A percentile compares a stretch with the other conserved stretches of the same genome.
phyloP scores from a whole-genome alignment of 2,329 filamentous ascomycete genomes.

The Colletotrichum sp. region DNA sequence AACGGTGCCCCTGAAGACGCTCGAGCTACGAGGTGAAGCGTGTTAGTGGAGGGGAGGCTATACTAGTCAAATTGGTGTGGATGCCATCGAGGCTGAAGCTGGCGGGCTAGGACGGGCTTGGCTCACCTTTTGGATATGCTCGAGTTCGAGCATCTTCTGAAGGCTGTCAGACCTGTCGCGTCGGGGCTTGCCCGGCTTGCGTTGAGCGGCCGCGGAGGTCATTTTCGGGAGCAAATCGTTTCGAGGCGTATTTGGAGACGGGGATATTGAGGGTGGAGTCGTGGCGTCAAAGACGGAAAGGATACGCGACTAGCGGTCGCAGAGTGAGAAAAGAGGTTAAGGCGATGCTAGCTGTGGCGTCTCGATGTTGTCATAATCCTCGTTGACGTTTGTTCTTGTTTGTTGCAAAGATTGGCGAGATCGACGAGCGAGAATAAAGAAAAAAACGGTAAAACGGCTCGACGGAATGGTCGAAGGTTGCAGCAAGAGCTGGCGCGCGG shows the following conservation, averaged over 20 bases:
- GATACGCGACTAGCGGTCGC: background rate
- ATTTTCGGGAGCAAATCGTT: background rate
- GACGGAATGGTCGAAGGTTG: background rate
- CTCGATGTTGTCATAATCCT: background rate
- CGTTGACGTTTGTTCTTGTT: background rate
- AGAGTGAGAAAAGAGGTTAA: background rate
- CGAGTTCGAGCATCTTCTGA: constrained; percentile 64
- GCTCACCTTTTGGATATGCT: constrained; percentile 62
- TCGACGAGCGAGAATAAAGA: background rate
- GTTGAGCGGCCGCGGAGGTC: background rate
- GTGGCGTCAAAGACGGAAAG: constrained; percentile 4
- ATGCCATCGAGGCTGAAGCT: background rate
- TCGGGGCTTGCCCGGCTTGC: background rate
- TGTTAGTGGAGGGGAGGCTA: constrained; percentile 15
- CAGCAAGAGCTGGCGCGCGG: background rate
- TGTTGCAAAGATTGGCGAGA: background rate
- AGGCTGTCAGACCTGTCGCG: constrained; percentile 41
- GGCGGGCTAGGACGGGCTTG: background rate
- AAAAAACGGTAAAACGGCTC: background rate
- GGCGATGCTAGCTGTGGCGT: background rate
- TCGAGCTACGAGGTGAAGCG: constrained; percentile 18
- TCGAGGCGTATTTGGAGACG: background rate
- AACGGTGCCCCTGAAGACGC: constrained; percentile 20
- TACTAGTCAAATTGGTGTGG: constrained; percentile 9
- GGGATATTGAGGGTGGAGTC: background rate